phyloP scores from a whole-genome alignment of 2,329 filamentous ascomycete genomes.

The Periglandula ipomoeae region DNA sequence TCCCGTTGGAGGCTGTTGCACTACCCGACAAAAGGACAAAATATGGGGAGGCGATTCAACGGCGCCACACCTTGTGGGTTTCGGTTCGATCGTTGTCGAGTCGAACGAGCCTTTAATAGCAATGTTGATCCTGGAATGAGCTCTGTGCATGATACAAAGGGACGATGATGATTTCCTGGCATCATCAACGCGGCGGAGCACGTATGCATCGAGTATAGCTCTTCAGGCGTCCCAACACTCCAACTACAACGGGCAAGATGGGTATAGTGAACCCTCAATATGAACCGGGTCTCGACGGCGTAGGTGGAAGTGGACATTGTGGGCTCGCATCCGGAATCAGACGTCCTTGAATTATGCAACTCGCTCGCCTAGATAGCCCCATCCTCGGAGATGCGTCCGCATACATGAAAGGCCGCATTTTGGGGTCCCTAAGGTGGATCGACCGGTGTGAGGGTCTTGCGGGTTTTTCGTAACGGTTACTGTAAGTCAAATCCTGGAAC shows the following conservation, averaged over 20 bases:
- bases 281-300: background rate
- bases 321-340: background rate
- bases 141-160: slow-evolving; percentile 7
- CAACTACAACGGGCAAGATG: background rate
- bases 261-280: slow-evolving; percentile 4
- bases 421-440: slow-evolving; percentile 5
- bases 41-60: background rate
- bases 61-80: background rate
- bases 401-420: slow-evolving; percentile 6
- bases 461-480: background rate
- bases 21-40: background rate
- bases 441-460: background rate
- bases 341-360: slow-evolving; percentile 3
- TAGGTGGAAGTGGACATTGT: slow-evolving; percentile 2
- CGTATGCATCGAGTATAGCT: background rate
- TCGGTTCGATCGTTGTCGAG: background rate
- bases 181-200: slow-evolving; percentile 7
- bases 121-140: slow-evolving; percentile 1
- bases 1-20: background rate
- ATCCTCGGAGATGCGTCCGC: slow-evolving; percentile 7
- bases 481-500: background rate
- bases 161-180: slow-evolving; percentile 6
- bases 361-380: slow-evolving; percentile 5
- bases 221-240: background rate
- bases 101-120: background rate